Conservation (phyloP, 805 yeast genomes). For the Teunomyces lycoperdinae region DNA sequence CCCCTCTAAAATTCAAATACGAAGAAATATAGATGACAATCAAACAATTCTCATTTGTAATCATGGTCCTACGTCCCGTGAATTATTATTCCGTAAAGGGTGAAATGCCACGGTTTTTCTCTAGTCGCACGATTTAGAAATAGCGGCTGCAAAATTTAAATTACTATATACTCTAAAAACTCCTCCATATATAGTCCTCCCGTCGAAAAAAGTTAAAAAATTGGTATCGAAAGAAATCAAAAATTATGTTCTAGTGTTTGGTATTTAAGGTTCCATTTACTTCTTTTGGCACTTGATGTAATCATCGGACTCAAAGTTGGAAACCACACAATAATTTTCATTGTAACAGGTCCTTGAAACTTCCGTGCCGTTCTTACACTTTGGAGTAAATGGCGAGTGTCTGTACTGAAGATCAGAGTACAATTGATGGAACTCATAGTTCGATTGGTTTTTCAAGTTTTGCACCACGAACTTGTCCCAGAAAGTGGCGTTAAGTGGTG, state of each 20-base stretch:
- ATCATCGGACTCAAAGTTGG: conserved; percentile 35
- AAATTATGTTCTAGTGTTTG: neutral
- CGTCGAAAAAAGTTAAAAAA: neutral
- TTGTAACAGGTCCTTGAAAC: conserved; percentile 12
- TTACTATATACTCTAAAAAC: neutral
- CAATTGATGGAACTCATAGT: conserved; percentile 45
- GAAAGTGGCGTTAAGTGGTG: conserved; percentile 66
- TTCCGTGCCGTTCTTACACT: conserved; percentile 34
- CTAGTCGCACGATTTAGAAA: neutral
- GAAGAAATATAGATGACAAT: neutral
- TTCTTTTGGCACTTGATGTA: conserved; percentile 11
- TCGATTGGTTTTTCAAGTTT: conserved; percentile 34
- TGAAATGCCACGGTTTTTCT: neutral
- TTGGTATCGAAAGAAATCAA: neutral
- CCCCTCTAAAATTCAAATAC: no score
- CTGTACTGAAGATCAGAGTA: conserved; percentile 52
- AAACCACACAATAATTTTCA: conserved; percentile 40
- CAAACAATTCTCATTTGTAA: neutral
- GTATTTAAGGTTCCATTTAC: neutral
- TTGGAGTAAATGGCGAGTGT: conserved; percentile 52
- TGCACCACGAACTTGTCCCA: conserved; percentile 57
- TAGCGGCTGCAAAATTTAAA: conserved; percentile 1
- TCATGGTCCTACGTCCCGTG: neutral
- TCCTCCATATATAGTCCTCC: neutral
- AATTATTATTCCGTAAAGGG: no score